Conservation (phyloP, 306 rosid genomes). For the Quercus suber region DNA sequence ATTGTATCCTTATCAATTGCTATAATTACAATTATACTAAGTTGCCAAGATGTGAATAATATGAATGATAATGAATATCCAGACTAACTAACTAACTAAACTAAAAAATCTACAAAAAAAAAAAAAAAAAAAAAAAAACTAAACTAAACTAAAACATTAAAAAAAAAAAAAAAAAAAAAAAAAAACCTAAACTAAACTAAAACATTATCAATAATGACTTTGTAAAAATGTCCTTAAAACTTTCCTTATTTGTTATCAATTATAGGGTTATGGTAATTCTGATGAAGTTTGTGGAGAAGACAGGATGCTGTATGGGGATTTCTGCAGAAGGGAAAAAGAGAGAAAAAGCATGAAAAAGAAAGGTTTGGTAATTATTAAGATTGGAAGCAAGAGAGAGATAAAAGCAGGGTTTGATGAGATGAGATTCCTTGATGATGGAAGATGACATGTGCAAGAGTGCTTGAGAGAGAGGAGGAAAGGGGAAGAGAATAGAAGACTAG, state of each 20-base stretch:
- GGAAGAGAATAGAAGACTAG: slow-evolving; percentile 31
- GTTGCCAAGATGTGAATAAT: background rate
- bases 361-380: slow-evolving; percentile 52
- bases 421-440: slow-evolving; percentile 80
- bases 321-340: slow-evolving; percentile 40
- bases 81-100: background rate
- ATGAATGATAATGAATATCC: background rate
- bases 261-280: background rate
- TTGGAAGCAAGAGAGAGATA: slow-evolving; percentile 51
- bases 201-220: background rate
- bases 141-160: too few relatives aligned
- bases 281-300: slow-evolving; percentile 11
- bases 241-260: background rate
- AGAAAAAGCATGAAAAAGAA: slow-evolving; percentile 48
- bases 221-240: background rate
- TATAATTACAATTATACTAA: background rate
- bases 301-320: slow-evolving; percentile 23
- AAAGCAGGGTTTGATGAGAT: slow-evolving; percentile 43
- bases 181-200: too few relatives aligned
- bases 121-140: too few relatives aligned
- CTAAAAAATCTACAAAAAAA: too few relatives aligned
- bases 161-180: too few relatives aligned
- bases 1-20: too few relatives aligned
- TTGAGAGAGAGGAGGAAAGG: slow-evolving; percentile 35
- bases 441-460: slow-evolving; percentile 73